phyloP scores from a whole-genome alignment of 139 green algal genomes.

The Dunaliella sp. region DNA sequence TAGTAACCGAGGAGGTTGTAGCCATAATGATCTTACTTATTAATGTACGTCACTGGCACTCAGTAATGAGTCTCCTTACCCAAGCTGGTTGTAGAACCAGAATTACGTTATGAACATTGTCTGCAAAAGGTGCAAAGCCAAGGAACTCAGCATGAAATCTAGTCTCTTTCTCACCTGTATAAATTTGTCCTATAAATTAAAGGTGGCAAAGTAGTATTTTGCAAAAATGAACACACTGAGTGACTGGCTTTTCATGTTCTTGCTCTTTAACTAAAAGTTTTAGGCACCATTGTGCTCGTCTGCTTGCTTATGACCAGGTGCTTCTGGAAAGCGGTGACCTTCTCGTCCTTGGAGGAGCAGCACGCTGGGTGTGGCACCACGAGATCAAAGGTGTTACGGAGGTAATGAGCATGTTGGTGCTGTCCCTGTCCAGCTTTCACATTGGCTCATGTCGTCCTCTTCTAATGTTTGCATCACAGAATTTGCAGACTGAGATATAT shows the following conservation, averaged over 20 bases:
- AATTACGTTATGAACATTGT: background rate
- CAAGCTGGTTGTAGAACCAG: background rate
- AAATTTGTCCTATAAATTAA: background rate
- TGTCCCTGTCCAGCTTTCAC: background rate
- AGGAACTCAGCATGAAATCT: too few relatives aligned
- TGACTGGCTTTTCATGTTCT: background rate
- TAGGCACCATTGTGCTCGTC: background rate
- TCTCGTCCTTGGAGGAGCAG: background rate
- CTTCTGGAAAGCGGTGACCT: background rate
- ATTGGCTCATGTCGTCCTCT: background rate
- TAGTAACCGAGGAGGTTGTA: too few relatives aligned
- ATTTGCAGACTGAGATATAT: too few relatives aligned
- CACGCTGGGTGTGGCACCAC: background rate
- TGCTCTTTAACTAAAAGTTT: background rate
- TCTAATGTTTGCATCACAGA: too few relatives aligned
- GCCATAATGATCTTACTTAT: too few relatives aligned
- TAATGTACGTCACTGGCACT: background rate
- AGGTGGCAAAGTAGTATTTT: background rate
- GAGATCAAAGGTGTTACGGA: background rate
- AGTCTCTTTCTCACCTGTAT: background rate
- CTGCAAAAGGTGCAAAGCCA: too few relatives aligned
- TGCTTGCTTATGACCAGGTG: background rate
- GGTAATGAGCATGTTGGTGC: background rate
- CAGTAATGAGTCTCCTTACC: background rate
- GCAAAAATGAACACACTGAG: background rate